Base-by-base conservation (phyloP, 441 rosid genomes). In the Pelargonium cotyledonis region DNA sequence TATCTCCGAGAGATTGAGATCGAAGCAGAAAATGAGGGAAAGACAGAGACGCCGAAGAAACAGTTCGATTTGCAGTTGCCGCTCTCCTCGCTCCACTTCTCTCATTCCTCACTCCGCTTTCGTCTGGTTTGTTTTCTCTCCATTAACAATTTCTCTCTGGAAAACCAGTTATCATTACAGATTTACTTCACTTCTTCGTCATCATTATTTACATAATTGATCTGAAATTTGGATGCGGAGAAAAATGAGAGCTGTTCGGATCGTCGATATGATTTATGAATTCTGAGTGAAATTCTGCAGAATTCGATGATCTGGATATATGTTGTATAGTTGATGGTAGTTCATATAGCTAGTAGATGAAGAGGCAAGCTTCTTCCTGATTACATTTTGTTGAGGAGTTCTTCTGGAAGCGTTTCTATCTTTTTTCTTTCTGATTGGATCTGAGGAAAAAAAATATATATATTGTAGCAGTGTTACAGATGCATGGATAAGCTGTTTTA, bases 31-130 rank as follows among this genome's bases (percentile, higher is more conserved):
- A 23, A 51, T 51, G 58, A 51, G 58, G 58, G 58, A 51, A 16
- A 2, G 4, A 23, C 89, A 83, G 72, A 78, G 86, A 71, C 71
- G 82, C 77, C 85, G 82, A 73, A 79, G 82, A 68, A 72, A 29
- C 38, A 83, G 83, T 65, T 82, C 89, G 65, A 88, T 93, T 60
- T 84, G 80, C 84, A 83, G 87, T 55, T 84, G 97, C 80, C 79
- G 80, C 69, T 91, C 97, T 81, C 97, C 98, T 79, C 81, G 83
- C 2, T 77, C 75, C 70, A 79, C 73, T 63, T 72, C 67, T 71
- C 76, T 63, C 26, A 5, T 5, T 35, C 40, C 40, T 35, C 40
- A 35, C 68, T 68, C 82, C 66, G 60, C 72, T 66, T 86, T 84
- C 85, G 71, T 67, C 70, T 86, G 98, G 98, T 90, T 77, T 55